Percentiles rank a stretch among this genome's conserved stretches.
phyloP scores from a whole-genome alignment of 495 filamentous ascomycete genomes.

The Penicillium goetzii region DNA sequence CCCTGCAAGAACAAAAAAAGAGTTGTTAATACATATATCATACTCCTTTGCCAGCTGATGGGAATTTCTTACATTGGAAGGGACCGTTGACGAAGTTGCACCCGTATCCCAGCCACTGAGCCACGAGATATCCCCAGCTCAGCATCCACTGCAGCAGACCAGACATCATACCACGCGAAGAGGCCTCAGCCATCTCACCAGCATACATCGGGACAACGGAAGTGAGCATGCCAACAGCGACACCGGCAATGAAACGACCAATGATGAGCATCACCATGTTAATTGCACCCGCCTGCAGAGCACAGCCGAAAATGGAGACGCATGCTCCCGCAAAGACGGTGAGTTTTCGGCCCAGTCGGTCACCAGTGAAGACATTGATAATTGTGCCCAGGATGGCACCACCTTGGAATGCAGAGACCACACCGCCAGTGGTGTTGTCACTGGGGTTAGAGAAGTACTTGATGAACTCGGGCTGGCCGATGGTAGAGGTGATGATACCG shows the following conservation, averaged over 20 bases:
- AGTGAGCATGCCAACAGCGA: conserved; percentile 51
- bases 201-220: conserved; percentile 50
- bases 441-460: conserved; percentile 43
- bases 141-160: conserved; percentile 45
- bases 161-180: conserved; percentile 26
- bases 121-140: conserved; percentile 49
- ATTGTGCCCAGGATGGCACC: conserved; percentile 51
- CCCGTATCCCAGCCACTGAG: conserved; percentile 53
- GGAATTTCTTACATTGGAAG: conserved; percentile 42
- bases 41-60: background rate
- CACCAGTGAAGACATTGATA: conserved; percentile 45
- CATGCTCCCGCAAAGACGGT: conserved; percentile 49
- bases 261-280: conserved; percentile 54
- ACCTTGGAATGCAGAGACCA: conserved; percentile 52
- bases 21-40: background rate
- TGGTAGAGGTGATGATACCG: conserved; percentile 47
- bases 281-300: conserved; percentile 48
- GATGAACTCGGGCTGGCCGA: conserved; percentile 45
- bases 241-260: conserved; percentile 51
- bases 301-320: conserved; percentile 47
- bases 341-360: conserved; percentile 46
- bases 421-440: conserved; percentile 46
- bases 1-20: conserved; percentile 24
- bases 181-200: conserved; percentile 32
- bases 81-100: conserved; percentile 47